phyloP scores from a whole-genome alignment of 306 rosid species.

The Lithocarpus polystachyus region DNA sequence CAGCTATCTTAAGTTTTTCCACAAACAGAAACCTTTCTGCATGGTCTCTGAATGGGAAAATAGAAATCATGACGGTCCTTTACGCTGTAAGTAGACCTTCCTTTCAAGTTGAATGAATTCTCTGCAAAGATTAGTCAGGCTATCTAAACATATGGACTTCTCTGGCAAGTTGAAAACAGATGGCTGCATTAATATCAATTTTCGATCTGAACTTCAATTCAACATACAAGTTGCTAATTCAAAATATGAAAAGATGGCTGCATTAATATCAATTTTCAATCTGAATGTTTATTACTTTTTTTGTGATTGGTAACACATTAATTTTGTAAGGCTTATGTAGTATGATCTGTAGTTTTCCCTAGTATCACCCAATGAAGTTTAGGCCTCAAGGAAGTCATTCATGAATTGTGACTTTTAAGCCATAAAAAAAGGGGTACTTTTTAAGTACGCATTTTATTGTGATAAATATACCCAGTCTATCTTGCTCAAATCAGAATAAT shows the following conservation, averaged over 20 bases:
- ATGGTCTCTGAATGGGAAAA: constrained; percentile 70
- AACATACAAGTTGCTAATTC: neutral
- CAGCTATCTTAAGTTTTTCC: constrained; percentile 56
- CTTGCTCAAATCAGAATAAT: neutral
- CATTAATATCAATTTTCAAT: neutral
- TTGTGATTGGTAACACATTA: no score
- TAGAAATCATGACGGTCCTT: constrained; percentile 54
- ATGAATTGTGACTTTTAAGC: neutral
- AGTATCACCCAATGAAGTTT: neutral
- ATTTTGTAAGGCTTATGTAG: no score
- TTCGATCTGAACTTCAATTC: neutral
- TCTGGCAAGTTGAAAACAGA: neutral
- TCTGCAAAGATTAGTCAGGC: neutral
- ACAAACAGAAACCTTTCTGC: constrained; percentile 42
- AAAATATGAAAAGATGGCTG: neutral
- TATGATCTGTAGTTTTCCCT: no score
- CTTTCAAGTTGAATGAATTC: neutral
- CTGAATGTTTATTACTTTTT: no score
- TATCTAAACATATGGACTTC: no score
- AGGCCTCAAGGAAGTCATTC: neutral
- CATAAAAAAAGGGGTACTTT: neutral
- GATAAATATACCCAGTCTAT: neutral
- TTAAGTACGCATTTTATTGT: neutral
- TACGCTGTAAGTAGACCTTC: constrained; percentile 56
- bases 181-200: neutral